phyloP scores from a whole-genome alignment of 139 green algal genomes.

The Edaphochlamys debaryana region DNA sequence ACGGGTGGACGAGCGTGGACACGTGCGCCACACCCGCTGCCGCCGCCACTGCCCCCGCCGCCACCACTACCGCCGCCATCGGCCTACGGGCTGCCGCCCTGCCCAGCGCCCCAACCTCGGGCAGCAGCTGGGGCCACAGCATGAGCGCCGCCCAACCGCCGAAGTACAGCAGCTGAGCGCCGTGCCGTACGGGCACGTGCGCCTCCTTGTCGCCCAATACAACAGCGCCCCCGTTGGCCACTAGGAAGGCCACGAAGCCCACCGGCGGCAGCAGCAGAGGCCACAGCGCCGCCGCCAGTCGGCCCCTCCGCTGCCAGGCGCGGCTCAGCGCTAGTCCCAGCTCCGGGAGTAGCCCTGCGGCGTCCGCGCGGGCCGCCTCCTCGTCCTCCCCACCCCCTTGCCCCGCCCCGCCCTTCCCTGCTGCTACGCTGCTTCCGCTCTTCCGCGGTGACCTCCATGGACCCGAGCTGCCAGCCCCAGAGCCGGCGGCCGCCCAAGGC shows the following conservation, averaged over 20 bases:
- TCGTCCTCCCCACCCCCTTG: not conserved
- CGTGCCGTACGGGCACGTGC: constrained; percentile 77
- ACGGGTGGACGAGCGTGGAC: constrained; percentile 87
- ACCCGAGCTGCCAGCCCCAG: too few relatives aligned
- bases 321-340: not conserved
- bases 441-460: too few relatives aligned
- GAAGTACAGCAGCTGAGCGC: constrained; percentile 88
- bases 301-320: constrained; percentile 1
- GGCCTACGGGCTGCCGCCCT: not conserved
- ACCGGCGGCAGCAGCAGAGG: constrained; percentile 60
- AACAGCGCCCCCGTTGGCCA: constrained; percentile 83
- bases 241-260: constrained; percentile 82
- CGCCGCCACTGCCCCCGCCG: constrained; percentile 5
- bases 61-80: not conserved
- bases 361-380: not conserved
- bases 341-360: not conserved
- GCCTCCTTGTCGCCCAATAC: constrained; percentile 84
- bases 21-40: not conserved
- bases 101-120: not conserved
- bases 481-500: too few relatives aligned
- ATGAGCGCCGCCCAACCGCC: constrained; percentile 59
- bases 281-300: constrained; percentile 56
- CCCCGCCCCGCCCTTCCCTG: not conserved
- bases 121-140: constrained; percentile 60
- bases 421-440: not conserved